Base-by-base conservation (phyloP, 148 eudicot species). In the Rhododendron ovatum region DNA sequence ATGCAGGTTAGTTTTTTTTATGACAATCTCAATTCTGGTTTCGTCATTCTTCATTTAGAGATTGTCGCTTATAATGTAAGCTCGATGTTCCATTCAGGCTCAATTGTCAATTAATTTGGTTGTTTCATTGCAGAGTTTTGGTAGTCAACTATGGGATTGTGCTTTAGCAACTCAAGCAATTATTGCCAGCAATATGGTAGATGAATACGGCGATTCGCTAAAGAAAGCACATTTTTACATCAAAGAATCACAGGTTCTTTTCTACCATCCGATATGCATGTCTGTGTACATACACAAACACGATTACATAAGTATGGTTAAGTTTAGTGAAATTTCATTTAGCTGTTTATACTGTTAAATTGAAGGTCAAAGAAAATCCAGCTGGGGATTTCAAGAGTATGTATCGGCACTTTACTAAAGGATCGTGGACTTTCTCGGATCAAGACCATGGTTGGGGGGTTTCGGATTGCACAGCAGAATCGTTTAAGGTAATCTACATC, bases 361-460 rank as follows among this genome's bases (percentile, higher is more conserved):
- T 69, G 15, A 67, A 90, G 89, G 78, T 91, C 71, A 86, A 86
- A 67, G 90, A 91, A 75, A 90, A 90, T 83, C 93, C 91, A 22
- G 51, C 22, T 2, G 91, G 91, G 41, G 91, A 91, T 76, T 90
- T 50, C 45, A 79, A 47, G 67, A 74, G 51, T 22, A 90, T 90
- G 93, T 90, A 88, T 84, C 91, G 92, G n/a, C 87, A 86, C 26
- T 86, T 89, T 50, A 88, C 90, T 20, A 91, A 90, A 89, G 93
- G 93, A 28, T 83, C 89, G 47, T 91, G 93, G 93, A 86, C 93
- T 48, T 91, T 90, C 87, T 89, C 92, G 1, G 90, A 90, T 83
- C 93, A 86, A 89, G 92, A 91, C 84, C 91, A 90, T 69, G 90
- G 92, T 4, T 91, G 91, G 90, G 88, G 77, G 20, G 91, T 90